These are phyloP conservation scores for Trypanosoma scelopori DNA, from an alignment of 208 protist genomes.

Conservation along the genomic window DNA sequence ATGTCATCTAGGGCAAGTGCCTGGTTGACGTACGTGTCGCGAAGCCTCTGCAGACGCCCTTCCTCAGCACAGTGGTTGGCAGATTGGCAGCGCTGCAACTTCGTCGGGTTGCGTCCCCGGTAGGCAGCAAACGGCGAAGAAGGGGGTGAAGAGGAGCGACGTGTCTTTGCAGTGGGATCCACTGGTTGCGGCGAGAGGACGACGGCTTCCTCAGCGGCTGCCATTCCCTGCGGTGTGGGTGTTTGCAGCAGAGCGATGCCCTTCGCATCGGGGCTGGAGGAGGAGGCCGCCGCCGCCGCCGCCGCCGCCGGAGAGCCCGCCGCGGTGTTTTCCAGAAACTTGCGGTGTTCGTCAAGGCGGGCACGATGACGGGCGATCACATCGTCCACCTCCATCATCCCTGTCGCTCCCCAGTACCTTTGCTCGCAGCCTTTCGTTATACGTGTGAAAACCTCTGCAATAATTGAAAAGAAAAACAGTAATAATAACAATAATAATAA, in stretches of 20 bases:
- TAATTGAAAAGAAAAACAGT: conserved; percentile 10
- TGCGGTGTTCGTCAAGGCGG: conserved; percentile 33
- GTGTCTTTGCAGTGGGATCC: not conserved
- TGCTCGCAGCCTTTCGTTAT: not conserved
- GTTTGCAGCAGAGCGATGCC: not conserved
- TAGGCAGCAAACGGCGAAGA: too few species aligned
- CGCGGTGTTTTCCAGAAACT: conserved; percentile 29
- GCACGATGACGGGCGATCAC: conserved; percentile 27
- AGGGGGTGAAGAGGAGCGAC: not conserved
- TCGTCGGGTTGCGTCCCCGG: not conserved
- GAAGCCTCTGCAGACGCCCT: not conserved
- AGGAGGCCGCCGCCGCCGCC: not conserved
- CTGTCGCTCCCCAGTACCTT: not conserved
- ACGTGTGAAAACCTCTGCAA: too few species aligned
- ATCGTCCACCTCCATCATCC: conserved; percentile 24
- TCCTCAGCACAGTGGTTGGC: conserved; percentile 4
- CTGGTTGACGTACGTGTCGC: not conserved
- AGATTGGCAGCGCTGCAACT: conserved; percentile 4
- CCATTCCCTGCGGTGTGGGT: not conserved
- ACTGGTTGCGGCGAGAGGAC: conserved; percentile 6
- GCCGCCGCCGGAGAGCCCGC: too few species aligned
- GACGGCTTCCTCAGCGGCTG: not conserved
- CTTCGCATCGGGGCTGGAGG: not conserved
- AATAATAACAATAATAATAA: conserved; percentile 7
- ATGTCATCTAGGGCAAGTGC: not conserved